Evolutionary conservation across 1,284 basidiomycete genomes (phyloP), one percentile per base, ranked within the genome.

Genomic region (Ustilago tritici): DNA sequence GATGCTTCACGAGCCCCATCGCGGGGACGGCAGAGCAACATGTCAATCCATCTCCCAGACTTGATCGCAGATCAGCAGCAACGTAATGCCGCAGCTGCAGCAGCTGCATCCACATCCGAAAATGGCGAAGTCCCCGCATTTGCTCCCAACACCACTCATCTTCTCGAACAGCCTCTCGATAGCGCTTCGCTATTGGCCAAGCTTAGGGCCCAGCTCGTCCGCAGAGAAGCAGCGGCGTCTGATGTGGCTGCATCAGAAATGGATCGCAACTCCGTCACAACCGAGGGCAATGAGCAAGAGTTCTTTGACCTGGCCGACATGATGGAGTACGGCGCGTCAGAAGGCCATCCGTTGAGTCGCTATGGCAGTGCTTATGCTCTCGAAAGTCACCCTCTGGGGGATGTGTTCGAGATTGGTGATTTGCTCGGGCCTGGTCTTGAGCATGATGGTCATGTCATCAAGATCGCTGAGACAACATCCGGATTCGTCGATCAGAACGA

Each of bases 381-480:
- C 49, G 66, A 67, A 34, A 63, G 60, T 4, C 69, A 63, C 3
- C 62, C 70, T 3, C 59, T 80, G 4, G 70, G 77, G 10, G 83
- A 84, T 35, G 75, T 83, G 36, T 82, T 85, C 54, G 72, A 81
- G 31, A 61, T 78, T 8, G 82, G 84, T 15, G 84, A 86, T 41
- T 79, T 79, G 3, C 64, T 85, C 2, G 84, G 84, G 1, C 83
- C 84, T 6, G 84, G 84, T 12, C 65, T 86, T 28, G 65, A 75
- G 19, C 83, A 84, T 41, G 84, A 86, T 46, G 84, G 84, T 8
- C 76, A 83, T 19, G 55, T 72, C 38, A 81, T 86, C 58, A 56
- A 67, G 35, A 79, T 84, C 11, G 84, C 84, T 2, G 68, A 82
- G 46, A 83, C 83, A 8, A 81, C 78, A 12, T 60, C 65, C 2